Evolutionary conservation across 2,329 filamentous ascomycete genomes (phyloP).

Genomic region (Colletotrichum spaethianum): DNA sequence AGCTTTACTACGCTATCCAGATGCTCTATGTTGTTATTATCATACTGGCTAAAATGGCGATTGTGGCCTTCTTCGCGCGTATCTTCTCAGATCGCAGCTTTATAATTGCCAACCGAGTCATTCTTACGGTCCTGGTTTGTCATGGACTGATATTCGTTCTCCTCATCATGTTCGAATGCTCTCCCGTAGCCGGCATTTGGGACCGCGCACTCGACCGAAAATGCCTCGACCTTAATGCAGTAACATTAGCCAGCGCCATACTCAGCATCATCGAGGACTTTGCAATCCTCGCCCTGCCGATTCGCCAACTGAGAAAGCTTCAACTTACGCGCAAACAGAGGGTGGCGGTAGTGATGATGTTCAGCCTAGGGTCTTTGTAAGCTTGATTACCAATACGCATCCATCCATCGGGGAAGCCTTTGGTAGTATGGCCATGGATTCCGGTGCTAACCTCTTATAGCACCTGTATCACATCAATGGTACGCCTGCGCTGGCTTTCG

Average conservation of each 20-base stretch:
- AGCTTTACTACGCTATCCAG: slow-evolving; percentile 43
- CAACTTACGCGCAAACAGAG: slow-evolving; percentile 30
- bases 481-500: slow-evolving; percentile 37
- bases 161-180: slow-evolving; percentile 44
- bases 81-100: slow-evolving; percentile 41
- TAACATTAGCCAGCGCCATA: slow-evolving; percentile 27
- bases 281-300: slow-evolving; percentile 37
- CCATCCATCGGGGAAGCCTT: neutral
- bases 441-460: slow-evolving; percentile 9
- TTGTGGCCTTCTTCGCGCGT: slow-evolving; percentile 44
- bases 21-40: slow-evolving; percentile 45
- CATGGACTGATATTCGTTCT: slow-evolving; percentile 43
- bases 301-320: slow-evolving; percentile 34
- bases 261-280: slow-evolving; percentile 41
- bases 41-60: slow-evolving; percentile 44
- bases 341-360: slow-evolving; percentile 34
- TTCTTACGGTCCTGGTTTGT: slow-evolving; percentile 34
- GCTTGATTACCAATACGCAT: neutral
- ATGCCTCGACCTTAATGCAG: slow-evolving; percentile 36
- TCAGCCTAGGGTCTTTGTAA: slow-evolving; percentile 42
- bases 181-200: slow-evolving; percentile 40
- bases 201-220: slow-evolving; percentile 33
- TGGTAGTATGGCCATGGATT: neutral
- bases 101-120: slow-evolving; percentile 29
- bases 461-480: slow-evolving; percentile 40